Evolutionary conservation across 768 basidiomycete species (phyloP).

Genomic region (Boletus pseudopeckii): DNA sequence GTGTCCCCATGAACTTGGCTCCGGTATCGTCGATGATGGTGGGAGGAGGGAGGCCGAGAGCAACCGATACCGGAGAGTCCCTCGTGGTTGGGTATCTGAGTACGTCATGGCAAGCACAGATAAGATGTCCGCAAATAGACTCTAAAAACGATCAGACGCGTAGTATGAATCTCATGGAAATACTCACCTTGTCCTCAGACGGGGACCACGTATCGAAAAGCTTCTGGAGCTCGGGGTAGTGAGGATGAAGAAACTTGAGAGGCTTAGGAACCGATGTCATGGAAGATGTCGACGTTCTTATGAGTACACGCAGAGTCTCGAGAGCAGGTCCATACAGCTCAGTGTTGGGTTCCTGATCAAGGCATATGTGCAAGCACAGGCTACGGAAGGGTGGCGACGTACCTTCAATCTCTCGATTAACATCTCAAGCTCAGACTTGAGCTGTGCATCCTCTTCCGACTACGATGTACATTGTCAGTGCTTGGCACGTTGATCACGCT

Average conservation of each 20-base stretch:
- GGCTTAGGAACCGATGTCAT: conserved; percentile 99
- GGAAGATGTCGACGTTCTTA: conserved; percentile 93
- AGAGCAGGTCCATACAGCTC: conserved; percentile 84
- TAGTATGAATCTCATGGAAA: neutral
- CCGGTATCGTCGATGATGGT: conserved; percentile 62
- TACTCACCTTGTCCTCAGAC: conserved; percentile 63
- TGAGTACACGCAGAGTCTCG: conserved; percentile 89
- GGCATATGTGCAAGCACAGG: conserved; percentile 14
- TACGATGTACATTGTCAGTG: conserved; percentile 29
- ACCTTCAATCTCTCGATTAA: conserved; percentile 92
- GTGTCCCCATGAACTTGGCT: conserved; percentile 98
- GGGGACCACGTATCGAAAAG: conserved; percentile 79
- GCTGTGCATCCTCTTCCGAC: conserved; percentile 94
- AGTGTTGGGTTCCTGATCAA: conserved; percentile 77
- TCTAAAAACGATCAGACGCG: conserved; percentile 42
- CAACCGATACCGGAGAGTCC: conserved; percentile 91
- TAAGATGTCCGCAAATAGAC: conserved; percentile 93
- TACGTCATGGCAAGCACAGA: conserved; percentile 99
- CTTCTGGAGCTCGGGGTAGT: conserved; percentile 82
- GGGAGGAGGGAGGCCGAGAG: conserved; percentile 71
- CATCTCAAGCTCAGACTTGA: conserved; percentile 96
- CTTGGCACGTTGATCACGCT: conserved; percentile 8
- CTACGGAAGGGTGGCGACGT: conserved; percentile 17
- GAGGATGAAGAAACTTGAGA: conserved; percentile 93
- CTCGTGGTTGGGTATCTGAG: conserved; percentile 94